A percentile compares a stretch with the other conserved stretches of the same genome.
Conservation (phyloP, 257 asterid genomes). For the Primulina tabacum region DNA sequence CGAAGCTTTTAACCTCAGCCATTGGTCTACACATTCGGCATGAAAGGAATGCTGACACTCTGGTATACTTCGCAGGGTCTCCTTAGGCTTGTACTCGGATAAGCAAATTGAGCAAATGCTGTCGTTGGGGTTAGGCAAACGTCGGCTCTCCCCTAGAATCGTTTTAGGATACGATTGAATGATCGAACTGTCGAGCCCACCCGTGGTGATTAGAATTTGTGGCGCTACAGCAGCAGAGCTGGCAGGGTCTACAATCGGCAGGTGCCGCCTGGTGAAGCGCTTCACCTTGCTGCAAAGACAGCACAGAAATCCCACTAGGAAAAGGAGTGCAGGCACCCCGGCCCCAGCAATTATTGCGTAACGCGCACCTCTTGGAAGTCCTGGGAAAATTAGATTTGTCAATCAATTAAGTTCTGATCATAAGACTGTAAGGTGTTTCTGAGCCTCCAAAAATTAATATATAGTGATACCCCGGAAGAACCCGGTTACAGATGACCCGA, state of each 20-base stretch:
- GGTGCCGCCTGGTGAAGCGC: slow-evolving; percentile 16
- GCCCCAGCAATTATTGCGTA: slow-evolving; percentile 42
- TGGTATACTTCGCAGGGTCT: slow-evolving; percentile 47
- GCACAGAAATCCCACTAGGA: slow-evolving; percentile 33
- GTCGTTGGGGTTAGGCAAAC: slow-evolving; percentile 46
- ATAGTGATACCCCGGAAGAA: no score
- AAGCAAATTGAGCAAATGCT: slow-evolving; percentile 46
- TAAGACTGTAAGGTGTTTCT: no score
- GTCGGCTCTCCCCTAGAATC: slow-evolving; percentile 45
- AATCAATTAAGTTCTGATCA: no score
- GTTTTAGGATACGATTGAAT: slow-evolving; percentile 56
- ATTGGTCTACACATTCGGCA: slow-evolving; percentile 51
- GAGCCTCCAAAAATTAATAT: no score
- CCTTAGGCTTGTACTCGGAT: slow-evolving; percentile 46
- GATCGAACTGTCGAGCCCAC: slow-evolving; percentile 40
- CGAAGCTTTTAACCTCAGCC: slow-evolving; percentile 46
- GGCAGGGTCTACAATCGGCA: not conserved
- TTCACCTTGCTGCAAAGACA: slow-evolving; percentile 28
- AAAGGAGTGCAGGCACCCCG: slow-evolving; percentile 44
- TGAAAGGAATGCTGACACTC: slow-evolving; percentile 57
- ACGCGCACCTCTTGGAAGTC: slow-evolving; percentile 38
- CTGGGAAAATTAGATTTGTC: slow-evolving; percentile 17
- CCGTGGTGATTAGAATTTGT: not conserved
- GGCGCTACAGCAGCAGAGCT: slow-evolving; percentile 19
- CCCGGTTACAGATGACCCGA: no score